Evolutionary conservation across 2,329 filamentous ascomycete species (phyloP), one percentile per base, ranked within the genome.

Genomic region (Fusarium sp.): DNA sequence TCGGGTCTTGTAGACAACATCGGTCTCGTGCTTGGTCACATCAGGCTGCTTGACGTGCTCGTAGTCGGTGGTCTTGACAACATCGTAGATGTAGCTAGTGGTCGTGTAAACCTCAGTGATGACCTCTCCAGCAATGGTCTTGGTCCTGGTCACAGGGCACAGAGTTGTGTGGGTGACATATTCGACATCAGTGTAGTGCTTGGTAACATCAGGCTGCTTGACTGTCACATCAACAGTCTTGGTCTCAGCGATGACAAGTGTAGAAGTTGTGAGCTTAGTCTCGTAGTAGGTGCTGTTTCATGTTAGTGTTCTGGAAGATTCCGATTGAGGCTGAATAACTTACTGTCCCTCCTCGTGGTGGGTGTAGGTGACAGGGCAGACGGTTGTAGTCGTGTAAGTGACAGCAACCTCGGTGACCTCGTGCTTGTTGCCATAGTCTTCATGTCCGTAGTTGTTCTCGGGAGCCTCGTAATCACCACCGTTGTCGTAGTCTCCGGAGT

Each of bases 301-400:
- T 41, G 62, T 78, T 45, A 77, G 61, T 40, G 40, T 20, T 27
- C 40, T 53, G 18, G 7, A 54, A 11, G 48, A 40, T 46, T 24
- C 20, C 16, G 30, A 52, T 45, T 9, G 32, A 43, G 20, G 24
- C 32, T 25, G 13, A 11, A 24, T 41, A 52, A 79, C 81, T 81
- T 75, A 83, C 81, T 78, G 78, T 76, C 81, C 82, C 40, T 76
- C 71, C 16, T 74, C 66, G 18, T 81, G 82, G 60, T 80, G 73
- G 15, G 83, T 85, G 34, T 79, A 77, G 12, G 82, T 84, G 64
- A 83, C 77, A 13, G 84, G 84, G 74, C 84, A 86, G 52, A 82
- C 78, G 6, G 82, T 84, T 15, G 81, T 79, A 24, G 81, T 83
- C 49, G 79, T 80, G 62, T 83, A 83, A 57, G 78, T 83, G 53